phyloP scores from a whole-genome alignment of 345 rosid species.

The Populus davidiana region DNA sequence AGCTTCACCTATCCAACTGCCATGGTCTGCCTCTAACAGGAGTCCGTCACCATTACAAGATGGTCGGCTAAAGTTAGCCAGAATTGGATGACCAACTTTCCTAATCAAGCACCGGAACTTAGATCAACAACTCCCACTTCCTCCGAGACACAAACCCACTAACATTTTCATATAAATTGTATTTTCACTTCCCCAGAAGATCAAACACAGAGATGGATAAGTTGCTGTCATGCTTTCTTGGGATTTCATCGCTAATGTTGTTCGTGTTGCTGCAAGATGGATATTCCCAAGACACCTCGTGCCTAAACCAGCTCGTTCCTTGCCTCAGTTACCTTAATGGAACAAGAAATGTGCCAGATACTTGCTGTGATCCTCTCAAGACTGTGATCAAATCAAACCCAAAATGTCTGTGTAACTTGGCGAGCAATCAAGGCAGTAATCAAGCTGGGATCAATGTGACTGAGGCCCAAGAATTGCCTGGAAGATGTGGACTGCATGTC shows the following conservation, averaged over 20 bases:
- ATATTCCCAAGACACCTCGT: conserved; percentile 27
- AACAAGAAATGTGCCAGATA: conserved; percentile 46
- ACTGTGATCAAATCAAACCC: conserved; percentile 48
- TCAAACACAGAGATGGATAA: conserved; percentile 4
- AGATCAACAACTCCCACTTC: too few species aligned
- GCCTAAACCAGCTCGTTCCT: conserved; percentile 55
- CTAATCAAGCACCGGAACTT: too few species aligned
- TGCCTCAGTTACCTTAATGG: conserved; percentile 60
- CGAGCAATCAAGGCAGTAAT: conserved; percentile 52
- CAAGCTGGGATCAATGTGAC: conserved; percentile 55
- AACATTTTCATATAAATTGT: too few species aligned
- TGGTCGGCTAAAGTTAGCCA: too few species aligned
- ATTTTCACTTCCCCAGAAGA: neutral
- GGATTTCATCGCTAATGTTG: conserved; percentile 4
- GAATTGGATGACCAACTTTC: too few species aligned
- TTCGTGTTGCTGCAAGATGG: neutral
- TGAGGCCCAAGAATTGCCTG: conserved; percentile 68
- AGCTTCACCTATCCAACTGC: too few species aligned
- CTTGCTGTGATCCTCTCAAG: conserved; percentile 67
- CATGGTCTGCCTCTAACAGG: too few species aligned
- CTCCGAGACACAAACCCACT: too few species aligned
- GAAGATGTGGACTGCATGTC: conserved; percentile 60
- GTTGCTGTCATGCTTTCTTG: neutral
- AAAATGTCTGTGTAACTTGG: conserved; percentile 55
- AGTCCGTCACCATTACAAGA: too few species aligned